These are phyloP conservation scores for Plasmopara halstedii DNA, from an alignment of 352 stramenopile species.

Conservation along the genomic window DNA sequence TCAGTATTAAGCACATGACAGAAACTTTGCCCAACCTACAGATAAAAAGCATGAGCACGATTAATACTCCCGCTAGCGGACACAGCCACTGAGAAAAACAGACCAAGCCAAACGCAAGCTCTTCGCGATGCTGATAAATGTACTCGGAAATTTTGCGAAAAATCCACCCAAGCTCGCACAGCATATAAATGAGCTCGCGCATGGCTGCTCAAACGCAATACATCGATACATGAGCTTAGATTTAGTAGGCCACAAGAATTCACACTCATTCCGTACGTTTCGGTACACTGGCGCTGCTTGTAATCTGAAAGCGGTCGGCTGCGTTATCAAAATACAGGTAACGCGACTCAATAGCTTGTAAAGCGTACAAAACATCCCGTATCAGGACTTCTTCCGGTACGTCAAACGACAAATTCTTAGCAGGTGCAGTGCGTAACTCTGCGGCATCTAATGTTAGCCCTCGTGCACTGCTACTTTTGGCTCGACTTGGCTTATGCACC, in stretches of 20 bases:
- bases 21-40: constrained; percentile 82
- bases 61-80: not conserved
- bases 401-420: constrained; percentile 38
- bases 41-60: not conserved
- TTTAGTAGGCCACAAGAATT: too few species aligned
- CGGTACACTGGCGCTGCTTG: constrained; percentile 58
- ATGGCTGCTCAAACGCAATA: constrained; percentile 40
- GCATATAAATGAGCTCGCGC: constrained; percentile 72
- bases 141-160: constrained; percentile 81
- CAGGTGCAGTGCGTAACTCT: constrained; percentile 1
- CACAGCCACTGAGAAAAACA: constrained; percentile 3
- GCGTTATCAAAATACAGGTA: constrained; percentile 81
- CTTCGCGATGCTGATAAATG: constrained; percentile 65
- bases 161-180: constrained; percentile 87
- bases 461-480: constrained; percentile 10
- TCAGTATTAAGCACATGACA: constrained; percentile 87
- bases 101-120: constrained; percentile 71
- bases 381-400: constrained; percentile 86
- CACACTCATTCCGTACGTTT: constrained; percentile 41
- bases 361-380: constrained; percentile 85
- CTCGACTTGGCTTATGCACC: constrained; percentile 21
- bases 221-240: too few species aligned
- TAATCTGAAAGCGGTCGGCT: constrained; percentile 77
- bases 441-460: not conserved
- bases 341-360: constrained; percentile 90